Percentiles rank a stretch among this genome's conserved stretches.
These are phyloP conservation scores for Macrolepiota fuliginosa DNA, from an alignment of 768 basidiomycete genomes.

Conservation along the genomic window DNA sequence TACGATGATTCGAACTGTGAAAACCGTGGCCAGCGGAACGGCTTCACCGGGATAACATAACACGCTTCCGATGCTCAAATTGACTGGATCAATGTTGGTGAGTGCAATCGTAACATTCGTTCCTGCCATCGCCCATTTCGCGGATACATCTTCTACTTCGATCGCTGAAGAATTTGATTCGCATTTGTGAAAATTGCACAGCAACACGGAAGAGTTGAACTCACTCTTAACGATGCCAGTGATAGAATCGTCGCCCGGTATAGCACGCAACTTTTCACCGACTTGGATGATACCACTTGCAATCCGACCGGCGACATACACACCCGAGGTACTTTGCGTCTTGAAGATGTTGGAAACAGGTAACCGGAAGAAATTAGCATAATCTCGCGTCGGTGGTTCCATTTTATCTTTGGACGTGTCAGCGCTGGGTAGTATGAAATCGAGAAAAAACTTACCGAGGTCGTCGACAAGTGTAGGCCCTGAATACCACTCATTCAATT, in stretches of 20 bases:
- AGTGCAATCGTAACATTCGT: slow-evolving; percentile 86
- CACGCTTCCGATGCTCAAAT: slow-evolving; percentile 85
- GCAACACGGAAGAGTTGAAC: slow-evolving; percentile 9
- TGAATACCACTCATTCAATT: slow-evolving; percentile 72
- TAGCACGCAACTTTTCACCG: slow-evolving; percentile 80
- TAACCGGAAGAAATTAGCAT: slow-evolving; percentile 73
- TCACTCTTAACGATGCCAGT: slow-evolving; percentile 73
- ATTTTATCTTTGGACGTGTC: slow-evolving; percentile 56
- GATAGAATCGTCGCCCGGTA: slow-evolving; percentile 84
- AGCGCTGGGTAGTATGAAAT: neutral
- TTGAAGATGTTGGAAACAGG: slow-evolving; percentile 97
- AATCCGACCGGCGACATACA: slow-evolving; percentile 79
- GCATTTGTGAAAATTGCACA: neutral
- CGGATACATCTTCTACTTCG: slow-evolving; percentile 72
- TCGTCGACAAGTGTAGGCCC: slow-evolving; percentile 84
- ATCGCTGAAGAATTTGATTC: slow-evolving; percentile 54
- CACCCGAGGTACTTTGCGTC: slow-evolving; percentile 70
- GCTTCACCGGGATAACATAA: slow-evolving; percentile 73
- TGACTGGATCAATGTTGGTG: slow-evolving; percentile 79
- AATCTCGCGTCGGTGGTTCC: slow-evolving; percentile 78
- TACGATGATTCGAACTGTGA: slow-evolving; percentile 86
- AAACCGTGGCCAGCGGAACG: slow-evolving; percentile 74
- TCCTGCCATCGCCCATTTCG: slow-evolving; percentile 89
- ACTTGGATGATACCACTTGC: slow-evolving; percentile 90
- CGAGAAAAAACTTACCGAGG: slow-evolving; percentile 50